Percentiles rank a stretch among this genome's conserved stretches.
phyloP scores from a whole-genome alignment of 73 alveolate species.

The Paraurostyla sp. region DNA sequence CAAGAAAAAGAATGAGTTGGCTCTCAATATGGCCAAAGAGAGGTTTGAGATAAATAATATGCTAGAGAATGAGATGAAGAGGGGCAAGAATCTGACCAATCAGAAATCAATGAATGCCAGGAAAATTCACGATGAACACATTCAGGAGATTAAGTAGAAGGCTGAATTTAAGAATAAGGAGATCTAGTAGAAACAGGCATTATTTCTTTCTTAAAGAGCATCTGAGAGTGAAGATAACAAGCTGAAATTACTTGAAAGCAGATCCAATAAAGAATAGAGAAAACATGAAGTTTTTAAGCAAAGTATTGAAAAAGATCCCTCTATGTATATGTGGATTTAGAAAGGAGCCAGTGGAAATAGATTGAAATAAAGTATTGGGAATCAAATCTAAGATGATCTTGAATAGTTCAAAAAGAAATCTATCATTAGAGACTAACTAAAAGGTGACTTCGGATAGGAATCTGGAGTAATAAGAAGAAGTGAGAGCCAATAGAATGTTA shows the following conservation, averaged over 20 bases:
- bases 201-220: not conserved
- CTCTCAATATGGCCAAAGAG: conserved; percentile 11
- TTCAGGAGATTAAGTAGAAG: not conserved
- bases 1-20: conserved; percentile 9
- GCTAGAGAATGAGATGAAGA: not conserved
- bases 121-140: not conserved
- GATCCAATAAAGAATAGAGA: conserved; percentile 2
- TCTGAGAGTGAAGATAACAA: not conserved
- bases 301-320: conserved; percentile 14
- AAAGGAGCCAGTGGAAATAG: conserved; percentile 55
- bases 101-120: not conserved
- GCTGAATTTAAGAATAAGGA: not conserved
- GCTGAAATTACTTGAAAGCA: not conserved
- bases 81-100: not conserved
- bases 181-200: not conserved
- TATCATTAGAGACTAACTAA: not conserved
- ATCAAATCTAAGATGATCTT: not conserved
- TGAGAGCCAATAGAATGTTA: not conserved
- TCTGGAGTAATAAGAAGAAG: not conserved
- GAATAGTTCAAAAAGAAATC: not conserved
- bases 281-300: not conserved
- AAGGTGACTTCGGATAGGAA: not conserved
- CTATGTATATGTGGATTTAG: conserved; percentile 51
- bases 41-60: not conserved
- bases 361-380: not conserved